Base-by-base conservation (phyloP, 768 basidiomycete species). In the Pleurotus citrinopileatus region DNA sequence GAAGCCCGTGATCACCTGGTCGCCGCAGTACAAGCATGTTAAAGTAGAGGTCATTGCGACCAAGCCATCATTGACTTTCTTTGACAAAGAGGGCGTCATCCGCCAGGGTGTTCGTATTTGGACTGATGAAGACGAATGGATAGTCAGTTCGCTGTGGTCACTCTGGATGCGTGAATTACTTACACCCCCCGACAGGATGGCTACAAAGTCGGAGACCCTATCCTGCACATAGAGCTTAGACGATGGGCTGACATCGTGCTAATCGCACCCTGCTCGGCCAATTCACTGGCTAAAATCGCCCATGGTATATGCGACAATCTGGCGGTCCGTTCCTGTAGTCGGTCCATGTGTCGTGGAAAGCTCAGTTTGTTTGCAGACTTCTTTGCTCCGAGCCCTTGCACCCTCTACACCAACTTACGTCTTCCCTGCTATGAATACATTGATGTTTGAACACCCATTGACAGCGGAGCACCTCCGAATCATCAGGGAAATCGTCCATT, bases 351-450 rank as follows among this genome's bases (percentile, higher is more conserved):
- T 20, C 37, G 43, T 34, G 36, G 4, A 15, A 10, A 25, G 28
- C 15, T 17, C 27, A 8, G 10, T 26, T 0, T 12, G 17, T 28
- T 15, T 15, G 22, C 34, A 51, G 48, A 51, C 48, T 12, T 51
- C 48, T 20, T 23, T 51, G n/a, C 56, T 52, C 17, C 56, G 57
- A 10, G 56, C 56, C 2, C 56, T 34, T 26, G 55, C 89, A 2
- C 91, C 94, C 0, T 77, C 81, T 4, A 97, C 92, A 0, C 89
- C 90, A 5, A 94, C 92, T 5, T 93, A 88, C 63, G 70, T 98
- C 32, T 98, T 95, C 64, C 96, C 96, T 1, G 97, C 96, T 0
- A 99, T 98, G 96, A 99, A 99, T 68, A 98, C 97, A 2, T 75
- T 92, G 59, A 99, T 99, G 96, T 98, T 91, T 64, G 84, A 90